phyloP scores from a whole-genome alignment of 225 moss, liverwort and hornwort species.

The Neckera pumila region DNA sequence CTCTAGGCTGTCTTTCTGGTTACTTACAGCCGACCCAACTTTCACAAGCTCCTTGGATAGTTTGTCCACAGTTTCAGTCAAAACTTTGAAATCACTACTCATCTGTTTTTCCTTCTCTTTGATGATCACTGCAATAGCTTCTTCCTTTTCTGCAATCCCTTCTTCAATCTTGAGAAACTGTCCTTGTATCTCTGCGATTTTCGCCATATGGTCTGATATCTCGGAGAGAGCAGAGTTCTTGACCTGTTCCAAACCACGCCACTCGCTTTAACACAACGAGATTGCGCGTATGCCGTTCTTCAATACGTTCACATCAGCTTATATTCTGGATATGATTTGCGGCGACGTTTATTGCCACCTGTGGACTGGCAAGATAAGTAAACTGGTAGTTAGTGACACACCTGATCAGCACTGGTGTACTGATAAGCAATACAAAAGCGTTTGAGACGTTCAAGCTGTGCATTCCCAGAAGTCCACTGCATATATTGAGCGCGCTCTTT shows the following conservation, averaged over 20 bases:
- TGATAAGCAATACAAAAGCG: slow-evolving; percentile 85
- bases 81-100: slow-evolving; percentile 51
- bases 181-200: slow-evolving; percentile 39
- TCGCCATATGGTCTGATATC: slow-evolving; percentile 30
- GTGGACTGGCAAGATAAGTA: neutral
- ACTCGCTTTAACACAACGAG: neutral
- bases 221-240: slow-evolving; percentile 54
- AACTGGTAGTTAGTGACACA: neutral
- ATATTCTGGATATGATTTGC: neutral
- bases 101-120: slow-evolving; percentile 77
- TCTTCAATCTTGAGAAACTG: slow-evolving; percentile 38
- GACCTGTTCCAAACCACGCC: slow-evolving; percentile 42
- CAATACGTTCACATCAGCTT: neutral
- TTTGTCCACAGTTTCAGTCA: slow-evolving; percentile 65
- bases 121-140: slow-evolving; percentile 32
- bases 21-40: slow-evolving; percentile 63
- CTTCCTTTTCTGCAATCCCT: slow-evolving; percentile 43
- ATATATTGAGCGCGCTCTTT: slow-evolving; percentile 92
- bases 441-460: slow-evolving; percentile 70
- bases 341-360: neutral
- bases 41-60: slow-evolving; percentile 85
- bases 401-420: slow-evolving; percentile 63
- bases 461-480: slow-evolving; percentile 86
- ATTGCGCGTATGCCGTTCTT: neutral
- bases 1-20: slow-evolving; percentile 60